Evolutionary conservation across 2,329 filamentous ascomycete genomes (phyloP), one percentile per base, ranked within the genome.

Genomic region (Byssochlamys sp.): DNA sequence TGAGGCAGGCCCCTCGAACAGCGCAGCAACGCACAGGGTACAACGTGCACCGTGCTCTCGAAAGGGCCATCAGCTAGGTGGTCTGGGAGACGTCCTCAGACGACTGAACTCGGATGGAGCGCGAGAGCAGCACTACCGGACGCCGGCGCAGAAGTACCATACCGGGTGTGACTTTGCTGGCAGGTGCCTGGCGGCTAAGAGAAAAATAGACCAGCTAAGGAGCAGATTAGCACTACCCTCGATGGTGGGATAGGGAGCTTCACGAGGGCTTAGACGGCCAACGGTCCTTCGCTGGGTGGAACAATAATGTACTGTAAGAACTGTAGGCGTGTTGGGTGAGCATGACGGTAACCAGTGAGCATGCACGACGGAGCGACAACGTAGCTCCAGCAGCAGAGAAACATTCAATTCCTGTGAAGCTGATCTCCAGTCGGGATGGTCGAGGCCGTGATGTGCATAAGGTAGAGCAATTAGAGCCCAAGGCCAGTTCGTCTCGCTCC

Each of bases 1-100:
- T 31, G 29, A 28, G 66, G 67, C 67, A 71, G 65, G 69, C 67
- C 66, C 62, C 66, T 51, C 61, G 50, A 66, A 66, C 66, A 69
- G 62, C 68, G 62, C 66, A 69, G 63, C 58, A 48, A 58, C 39
- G 39, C 39, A 45, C 39, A 45, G 39, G 39, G 7, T 45, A 5
- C 39, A n/a, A 3, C 19, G 39, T 45, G 39, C 39, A n/a, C 39
- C 39, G 39, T 7, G 39, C 35, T 39, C 35, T n/a, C 35, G 11
- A 14, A 19, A n/a, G 12, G 35, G 12, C 35, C 35, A 14, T 14
- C 35, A 39, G 35, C 10, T 39, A 39, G 35, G 35, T 39, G 35
- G 35, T 39, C 12, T 19, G 39, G 39, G 39, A 45, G 39, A 19
- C 39, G 7, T 45, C 19, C 29, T 31, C 29, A 31, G 11, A 19